phyloP scores from a whole-genome alignment of 495 filamentous ascomycete genomes.

The Penicillium cosmopolitanum region DNA sequence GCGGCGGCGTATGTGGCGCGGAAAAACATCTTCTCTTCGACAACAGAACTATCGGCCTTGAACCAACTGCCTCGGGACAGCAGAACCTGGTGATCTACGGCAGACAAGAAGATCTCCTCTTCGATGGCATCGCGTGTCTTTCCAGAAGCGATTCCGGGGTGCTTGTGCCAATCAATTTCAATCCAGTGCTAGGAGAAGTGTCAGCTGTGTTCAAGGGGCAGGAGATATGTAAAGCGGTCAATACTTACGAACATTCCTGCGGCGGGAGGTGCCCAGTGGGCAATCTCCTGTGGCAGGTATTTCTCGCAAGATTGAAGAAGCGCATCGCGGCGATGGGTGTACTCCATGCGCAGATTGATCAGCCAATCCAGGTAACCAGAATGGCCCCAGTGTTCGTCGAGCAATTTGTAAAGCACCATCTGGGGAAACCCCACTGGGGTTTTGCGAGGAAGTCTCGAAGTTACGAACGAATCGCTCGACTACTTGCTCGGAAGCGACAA shows the following conservation, averaged over 20 bases:
- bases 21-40: slow-evolving; percentile 70
- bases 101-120: slow-evolving; percentile 77
- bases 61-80: slow-evolving; percentile 89
- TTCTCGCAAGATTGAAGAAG: slow-evolving; percentile 84
- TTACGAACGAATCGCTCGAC: slow-evolving; percentile 77
- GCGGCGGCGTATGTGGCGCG: slow-evolving; percentile 87
- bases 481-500: slow-evolving; percentile 77
- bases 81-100: slow-evolving; percentile 72
- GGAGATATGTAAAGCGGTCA: not conserved
- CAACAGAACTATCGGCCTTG: slow-evolving; percentile 58
- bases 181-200: slow-evolving; percentile 72
- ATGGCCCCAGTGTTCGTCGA: slow-evolving; percentile 95
- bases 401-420: slow-evolving; percentile 79
- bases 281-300: slow-evolving; percentile 74
- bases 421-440: slow-evolving; percentile 81
- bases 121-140: slow-evolving; percentile 72
- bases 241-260: slow-evolving; percentile 96
- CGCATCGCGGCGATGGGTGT: slow-evolving; percentile 75
- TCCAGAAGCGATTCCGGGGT: slow-evolving; percentile 61
- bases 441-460: slow-evolving; percentile 79
- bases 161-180: slow-evolving; percentile 71
- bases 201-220: not conserved
- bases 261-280: slow-evolving; percentile 78
- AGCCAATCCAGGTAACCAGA: slow-evolving; percentile 90
- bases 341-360: slow-evolving; percentile 79